phyloP scores from a whole-genome alignment of 306 rosid species.

The Cucurbita moschata region DNA sequence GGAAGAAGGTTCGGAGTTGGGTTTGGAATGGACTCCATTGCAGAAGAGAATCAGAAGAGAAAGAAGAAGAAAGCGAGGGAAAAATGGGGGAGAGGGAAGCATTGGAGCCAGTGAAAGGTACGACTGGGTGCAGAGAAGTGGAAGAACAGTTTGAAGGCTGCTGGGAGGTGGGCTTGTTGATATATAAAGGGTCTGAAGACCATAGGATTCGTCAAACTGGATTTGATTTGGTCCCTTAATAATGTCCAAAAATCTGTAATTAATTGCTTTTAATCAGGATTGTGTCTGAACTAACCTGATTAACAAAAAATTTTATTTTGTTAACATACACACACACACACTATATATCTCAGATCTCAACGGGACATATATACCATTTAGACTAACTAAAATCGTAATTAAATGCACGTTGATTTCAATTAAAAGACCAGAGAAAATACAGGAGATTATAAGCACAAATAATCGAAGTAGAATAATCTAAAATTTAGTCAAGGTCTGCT shows the following conservation, averaged over 20 bases:
- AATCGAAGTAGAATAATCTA: too few species aligned
- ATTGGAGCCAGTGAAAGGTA: not conserved
- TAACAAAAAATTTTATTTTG: too few species aligned
- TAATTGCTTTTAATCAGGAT: not conserved
- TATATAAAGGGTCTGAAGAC: not conserved
- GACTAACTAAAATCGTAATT: too few species aligned
- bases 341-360: too few species aligned
- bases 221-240: not conserved
- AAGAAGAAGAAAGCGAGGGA: constrained; percentile 10
- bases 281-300: not conserved
- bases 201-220: constrained; percentile 7
- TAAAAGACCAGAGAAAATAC: too few species aligned
- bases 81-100: not conserved
- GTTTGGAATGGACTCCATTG: constrained; percentile 7
- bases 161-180: not conserved
- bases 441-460: too few species aligned
- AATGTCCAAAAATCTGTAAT: not conserved
- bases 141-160: not conserved
- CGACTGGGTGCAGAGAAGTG: not conserved
- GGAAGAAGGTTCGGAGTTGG: constrained; percentile 16
- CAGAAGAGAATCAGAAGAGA: constrained; percentile 7
- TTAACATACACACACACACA: too few species aligned
- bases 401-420: too few species aligned
- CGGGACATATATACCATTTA: too few species aligned
- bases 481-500: too few species aligned